Evolutionary conservation across 331 rosid genomes (phyloP).

Genomic region (Saraca asoca): DNA sequence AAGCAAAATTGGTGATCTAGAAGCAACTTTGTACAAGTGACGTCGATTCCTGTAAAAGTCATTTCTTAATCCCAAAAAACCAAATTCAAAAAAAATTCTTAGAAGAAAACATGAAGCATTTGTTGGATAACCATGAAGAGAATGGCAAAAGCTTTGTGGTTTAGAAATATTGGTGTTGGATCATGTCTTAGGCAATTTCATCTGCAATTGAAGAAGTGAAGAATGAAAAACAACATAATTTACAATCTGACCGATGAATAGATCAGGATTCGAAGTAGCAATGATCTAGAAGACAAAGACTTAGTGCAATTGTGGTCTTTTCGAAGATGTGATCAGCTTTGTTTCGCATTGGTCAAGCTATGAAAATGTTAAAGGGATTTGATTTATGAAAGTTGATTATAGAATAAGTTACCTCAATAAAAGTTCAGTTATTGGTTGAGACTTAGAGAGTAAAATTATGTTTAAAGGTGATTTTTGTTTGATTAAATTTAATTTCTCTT

Average conservation of each 20-base stretch:
- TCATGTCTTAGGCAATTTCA: not conserved
- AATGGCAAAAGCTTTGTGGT: not conserved
- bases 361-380: too few relatives aligned
- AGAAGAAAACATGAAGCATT: not conserved
- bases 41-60: not conserved
- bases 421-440: too few relatives aligned
- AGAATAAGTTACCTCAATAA: too few relatives aligned
- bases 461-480: too few relatives aligned
- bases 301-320: constrained; percentile 1
- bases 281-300: not conserved
- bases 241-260: not conserved
- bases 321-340: not conserved
- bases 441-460: too few relatives aligned
- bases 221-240: not conserved
- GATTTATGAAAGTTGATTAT: too few relatives aligned
- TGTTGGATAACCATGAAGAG: not conserved
- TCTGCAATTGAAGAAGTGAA: not conserved
- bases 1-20: not conserved
- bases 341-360: not conserved
- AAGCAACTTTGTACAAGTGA: not conserved
- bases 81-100: not conserved
- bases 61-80: not conserved
- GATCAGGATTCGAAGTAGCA: not conserved
- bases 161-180: not conserved
- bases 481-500: too few relatives aligned